Evolutionary conservation across 192 early-diverging fungal species (phyloP).

Genomic region (Cetraspora pellucida): DNA sequence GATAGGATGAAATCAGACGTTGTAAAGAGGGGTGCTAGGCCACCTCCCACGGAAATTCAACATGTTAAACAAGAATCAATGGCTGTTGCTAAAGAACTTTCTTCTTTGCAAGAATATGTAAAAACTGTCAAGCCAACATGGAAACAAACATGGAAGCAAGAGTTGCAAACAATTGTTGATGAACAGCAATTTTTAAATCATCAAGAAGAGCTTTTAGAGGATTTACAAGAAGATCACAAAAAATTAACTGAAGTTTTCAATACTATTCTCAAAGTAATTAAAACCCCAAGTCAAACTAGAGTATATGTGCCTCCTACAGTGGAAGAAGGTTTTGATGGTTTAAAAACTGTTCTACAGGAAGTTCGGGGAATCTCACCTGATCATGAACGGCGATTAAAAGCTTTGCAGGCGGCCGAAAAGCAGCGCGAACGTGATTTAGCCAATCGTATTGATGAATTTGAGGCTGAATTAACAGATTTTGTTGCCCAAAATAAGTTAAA

Average conservation of each 20-base stretch:
- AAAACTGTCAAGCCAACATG: conserved; percentile 66
- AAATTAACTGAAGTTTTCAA: conserved; percentile 60
- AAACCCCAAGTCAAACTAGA: conserved; percentile 54
- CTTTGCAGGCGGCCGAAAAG: conserved; percentile 67
- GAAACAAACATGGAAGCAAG: conserved; percentile 85
- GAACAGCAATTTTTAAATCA: conserved; percentile 84
- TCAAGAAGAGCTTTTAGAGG: conserved; percentile 69
- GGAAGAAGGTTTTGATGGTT: conserved; percentile 66
- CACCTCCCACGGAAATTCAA: conserved; percentile 55
- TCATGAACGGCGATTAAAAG: conserved; percentile 63
- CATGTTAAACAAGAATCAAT: conserved; percentile 57
- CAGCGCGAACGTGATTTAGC: conserved; percentile 67
- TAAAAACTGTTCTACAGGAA: conserved; percentile 69
- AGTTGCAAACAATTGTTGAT: conserved; percentile 77
- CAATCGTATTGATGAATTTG: conserved; percentile 75
- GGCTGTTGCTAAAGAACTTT: conserved; percentile 53
- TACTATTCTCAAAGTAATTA: conserved; percentile 64
- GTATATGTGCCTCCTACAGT: conserved; percentile 57
- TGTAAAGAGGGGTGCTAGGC: conserved; percentile 65
- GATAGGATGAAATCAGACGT: conserved; percentile 77
- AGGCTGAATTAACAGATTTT: conserved; percentile 69
- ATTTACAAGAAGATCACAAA: conserved; percentile 66
- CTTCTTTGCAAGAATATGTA: conserved; percentile 60
- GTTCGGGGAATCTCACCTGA: conserved; percentile 70
- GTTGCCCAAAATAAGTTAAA: conserved; percentile 66